Evolutionary conservation across 768 basidiomycete genomes (phyloP), one percentile per base, ranked within the genome.

Genomic region (Podaxis rugospora): DNA sequence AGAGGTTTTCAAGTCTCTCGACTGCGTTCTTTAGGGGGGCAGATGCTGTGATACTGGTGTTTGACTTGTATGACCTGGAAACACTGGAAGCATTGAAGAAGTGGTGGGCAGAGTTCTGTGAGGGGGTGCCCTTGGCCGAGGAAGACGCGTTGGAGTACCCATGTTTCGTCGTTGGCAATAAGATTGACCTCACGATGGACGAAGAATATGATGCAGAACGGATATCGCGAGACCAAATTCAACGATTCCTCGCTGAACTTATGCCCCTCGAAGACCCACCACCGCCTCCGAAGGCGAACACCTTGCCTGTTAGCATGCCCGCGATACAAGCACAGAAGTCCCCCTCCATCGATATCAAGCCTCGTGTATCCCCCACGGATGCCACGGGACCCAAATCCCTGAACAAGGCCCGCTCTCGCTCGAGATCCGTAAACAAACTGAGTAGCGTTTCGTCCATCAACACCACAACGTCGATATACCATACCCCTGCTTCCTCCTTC

Each of bases 1-100:
- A 95, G 67, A 84, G 93, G 4, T 94, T 95, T 75, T 91, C 91
- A 1, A 87, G 83, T 42, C 80, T 94, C 16, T 91, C 92, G 0
- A 78, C 83, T 0, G 91, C 93, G 0, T 94, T 94, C 74, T 95
- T 92, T 66, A 83, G 93, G 5, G 90, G 90, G 1, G 90, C 92
- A 2, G 91, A 93, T 66, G 93, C 92, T 0, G 90, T 82, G 1
- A 63, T 95, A 14, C 80, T 95, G 64, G 83, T 93, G 77, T 95
- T 89, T 70, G 90, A 93, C 67, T 88, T 90, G 32, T 90, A 87
- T 65, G 69, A 81, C 3, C 84, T 85, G 0, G 78, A 84, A 47
- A 84, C 88, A 7, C 78, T 93, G 63, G 62, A 73, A 0, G 78
- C 81, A 0, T 75, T 94, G 50, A 74, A 67, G 10, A 85, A 83